A percentile compares a stretch with the other conserved stretches of the same genome.
Evolutionary conservation across 257 asterid species (phyloP).

Genomic region (Ehretia macrophylla): DNA sequence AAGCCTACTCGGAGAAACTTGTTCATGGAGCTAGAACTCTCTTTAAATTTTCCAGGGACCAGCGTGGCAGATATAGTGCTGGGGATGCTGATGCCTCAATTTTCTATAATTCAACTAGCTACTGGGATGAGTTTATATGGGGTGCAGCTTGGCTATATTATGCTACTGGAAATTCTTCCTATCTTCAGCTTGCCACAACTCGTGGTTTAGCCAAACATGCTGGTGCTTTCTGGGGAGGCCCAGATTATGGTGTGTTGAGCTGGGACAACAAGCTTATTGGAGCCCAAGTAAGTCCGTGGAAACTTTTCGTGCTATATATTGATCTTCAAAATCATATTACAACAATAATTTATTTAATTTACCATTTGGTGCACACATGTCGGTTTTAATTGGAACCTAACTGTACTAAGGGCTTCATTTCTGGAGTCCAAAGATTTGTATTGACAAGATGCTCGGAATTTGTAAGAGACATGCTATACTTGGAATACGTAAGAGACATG

Average conservation of each 20-base stretch:
- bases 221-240: slow-evolving; percentile 14
- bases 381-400: no score
- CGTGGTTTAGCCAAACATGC: slow-evolving; percentile 29
- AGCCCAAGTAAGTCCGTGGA: slow-evolving; percentile 7
- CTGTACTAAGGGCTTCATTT: no score
- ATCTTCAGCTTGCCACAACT: slow-evolving; percentile 62
- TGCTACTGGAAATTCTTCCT: slow-evolving; percentile 61
- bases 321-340: neutral
- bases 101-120: slow-evolving; percentile 55
- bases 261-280: slow-evolving; percentile 14
- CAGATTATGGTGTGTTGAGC: slow-evolving; percentile 12
- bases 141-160: slow-evolving; percentile 69
- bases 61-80: slow-evolving; percentile 57
- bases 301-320: neutral
- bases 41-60: slow-evolving; percentile 55
- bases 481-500: no score
- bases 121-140: slow-evolving; percentile 63
- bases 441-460: no score
- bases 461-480: no score
- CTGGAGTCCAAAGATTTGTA: no score
- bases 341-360: no score
- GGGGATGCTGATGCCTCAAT: slow-evolving; percentile 39
- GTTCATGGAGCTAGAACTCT: slow-evolving; percentile 71
- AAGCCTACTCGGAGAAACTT: slow-evolving; percentile 65
- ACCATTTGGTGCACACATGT: no score